Evolutionary conservation across 805 yeast species (phyloP).

Genomic region (Nakazawaea ambrosiae): DNA sequence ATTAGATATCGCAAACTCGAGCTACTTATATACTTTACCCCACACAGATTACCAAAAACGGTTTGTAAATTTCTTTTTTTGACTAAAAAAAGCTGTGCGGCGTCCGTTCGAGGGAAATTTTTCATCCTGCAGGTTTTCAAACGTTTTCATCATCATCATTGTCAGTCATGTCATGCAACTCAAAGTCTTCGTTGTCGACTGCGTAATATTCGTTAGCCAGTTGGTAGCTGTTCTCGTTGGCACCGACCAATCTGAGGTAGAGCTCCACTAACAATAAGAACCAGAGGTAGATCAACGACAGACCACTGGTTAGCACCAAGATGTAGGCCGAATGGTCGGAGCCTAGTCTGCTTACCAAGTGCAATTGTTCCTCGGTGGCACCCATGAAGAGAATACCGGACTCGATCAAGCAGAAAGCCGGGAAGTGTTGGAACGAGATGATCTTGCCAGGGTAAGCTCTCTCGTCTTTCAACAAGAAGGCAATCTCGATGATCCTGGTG

Average conservation of each 20-base stretch:
- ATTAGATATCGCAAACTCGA: too few species aligned
- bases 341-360: constrained; percentile 60
- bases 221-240: not conserved
- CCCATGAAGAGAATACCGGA: constrained; percentile 85
- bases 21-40: too few species aligned
- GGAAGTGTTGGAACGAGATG: constrained; percentile 73
- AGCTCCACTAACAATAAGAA: constrained; percentile 50
- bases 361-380: constrained; percentile 85
- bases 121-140: not conserved
- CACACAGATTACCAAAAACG: too few species aligned
- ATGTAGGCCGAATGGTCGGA: constrained; percentile 85
- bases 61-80: too few species aligned
- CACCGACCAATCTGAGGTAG: constrained; percentile 40
- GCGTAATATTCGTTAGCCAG: not conserved
- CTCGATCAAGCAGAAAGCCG: constrained; percentile 73
- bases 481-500: constrained; percentile 70
- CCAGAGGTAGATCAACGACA: constrained; percentile 67
- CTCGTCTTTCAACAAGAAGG: constrained; percentile 65
- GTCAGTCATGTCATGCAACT: constrained; percentile 17
- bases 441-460: constrained; percentile 38
- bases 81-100: too few species aligned
- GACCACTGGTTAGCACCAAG: constrained; percentile 62
- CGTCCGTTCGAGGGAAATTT: too few species aligned
- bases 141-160: not conserved
- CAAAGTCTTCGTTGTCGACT: constrained; percentile 14